These are phyloP conservation scores for Diddensiella santjacobensis DNA, from an alignment of 805 yeast species.

Conservation along the genomic window DNA sequence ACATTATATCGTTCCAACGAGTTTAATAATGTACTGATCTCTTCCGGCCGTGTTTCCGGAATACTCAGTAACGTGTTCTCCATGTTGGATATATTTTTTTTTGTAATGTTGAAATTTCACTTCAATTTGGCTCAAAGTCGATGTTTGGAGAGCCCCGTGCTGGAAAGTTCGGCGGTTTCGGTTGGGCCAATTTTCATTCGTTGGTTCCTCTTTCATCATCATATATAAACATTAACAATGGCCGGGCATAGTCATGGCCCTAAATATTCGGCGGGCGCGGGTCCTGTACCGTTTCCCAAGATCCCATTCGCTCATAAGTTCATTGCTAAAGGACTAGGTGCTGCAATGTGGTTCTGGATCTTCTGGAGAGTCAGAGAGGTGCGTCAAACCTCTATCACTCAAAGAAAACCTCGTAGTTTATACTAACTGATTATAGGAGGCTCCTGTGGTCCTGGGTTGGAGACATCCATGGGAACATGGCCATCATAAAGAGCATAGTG, in stretches of 20 bases:
- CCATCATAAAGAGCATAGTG: conserved; percentile 20
- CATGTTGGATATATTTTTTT: conserved; percentile 22
- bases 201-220: neutral
- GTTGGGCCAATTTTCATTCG: neutral
- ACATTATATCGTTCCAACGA: conserved; percentile 45
- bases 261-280: conserved; percentile 38
- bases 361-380: conserved; percentile 74
- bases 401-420: neutral
- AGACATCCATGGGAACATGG: conserved; percentile 42
- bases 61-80: conserved; percentile 35
- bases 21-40: conserved; percentile 39
- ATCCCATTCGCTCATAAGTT: conserved; percentile 54
- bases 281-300: conserved; percentile 66
- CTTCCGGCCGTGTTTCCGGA: conserved; percentile 40
- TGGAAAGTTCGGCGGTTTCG: neutral
- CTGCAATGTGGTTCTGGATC: conserved; percentile 87
- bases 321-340: conserved; percentile 68
- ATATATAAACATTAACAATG: conserved; percentile 9
- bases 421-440: conserved; percentile 30
- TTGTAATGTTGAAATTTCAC: too few relatives aligned
- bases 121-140: too few relatives aligned
- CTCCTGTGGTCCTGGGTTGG: conserved; percentile 38
- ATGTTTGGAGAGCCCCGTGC: too few relatives aligned
- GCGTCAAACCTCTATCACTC: conserved; percentile 9
- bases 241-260: conserved; percentile 22